Base-by-base conservation (phyloP, 768 basidiomycete genomes). In the Hygrophoropsis aurantiaca region DNA sequence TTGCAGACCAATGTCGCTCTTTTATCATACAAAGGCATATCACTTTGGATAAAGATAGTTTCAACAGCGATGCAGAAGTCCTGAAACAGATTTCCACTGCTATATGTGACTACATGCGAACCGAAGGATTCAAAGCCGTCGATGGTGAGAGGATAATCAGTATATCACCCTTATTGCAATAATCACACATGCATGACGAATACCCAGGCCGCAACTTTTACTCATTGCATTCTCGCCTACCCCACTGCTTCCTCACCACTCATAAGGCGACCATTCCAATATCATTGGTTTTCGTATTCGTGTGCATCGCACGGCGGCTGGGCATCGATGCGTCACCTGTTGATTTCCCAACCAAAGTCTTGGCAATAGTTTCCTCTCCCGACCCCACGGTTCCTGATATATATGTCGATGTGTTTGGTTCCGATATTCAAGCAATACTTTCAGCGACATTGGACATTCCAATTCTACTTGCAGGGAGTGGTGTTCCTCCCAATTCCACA, bases 201-300 rank as follows among this genome's bases (percentile, higher is more conserved):
- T 19, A 15, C 46, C 20, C 50, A 77, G 75, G 60, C 4, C 35
- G 57, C n/a, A 57, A 56, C 11, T 81, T 77, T 54, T 64, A 71
- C 43, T 52, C 69, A 26, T 65, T 80, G n/a, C 57, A 68, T 41
- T 78, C 81, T 50, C 75, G 77, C 39, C 84, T 83, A 51, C 82
- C 84, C 15, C 82, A 84, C 52, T 58, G 66, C 44, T 81, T 84
- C 55, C 70, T 86, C 18, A 69, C 67, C 1, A 70, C 71, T 1
- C 64, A 75, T 54, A 79, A 71, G 46, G 60, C 61, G 19, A 76
- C 80, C 0, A 73, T 85, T 36, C 83, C 84, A 0, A 75, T 86
- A 40, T 81, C 80, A 10, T 66, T 85, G 35, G 76, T 77, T 32
- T 81, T 79, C 61, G 57, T 82, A 19, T 86, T 83, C 49, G 72